These are phyloP conservation scores for Pythium aquatile DNA, from an alignment of 352 stramenopile genomes.

Conservation along the genomic window DNA sequence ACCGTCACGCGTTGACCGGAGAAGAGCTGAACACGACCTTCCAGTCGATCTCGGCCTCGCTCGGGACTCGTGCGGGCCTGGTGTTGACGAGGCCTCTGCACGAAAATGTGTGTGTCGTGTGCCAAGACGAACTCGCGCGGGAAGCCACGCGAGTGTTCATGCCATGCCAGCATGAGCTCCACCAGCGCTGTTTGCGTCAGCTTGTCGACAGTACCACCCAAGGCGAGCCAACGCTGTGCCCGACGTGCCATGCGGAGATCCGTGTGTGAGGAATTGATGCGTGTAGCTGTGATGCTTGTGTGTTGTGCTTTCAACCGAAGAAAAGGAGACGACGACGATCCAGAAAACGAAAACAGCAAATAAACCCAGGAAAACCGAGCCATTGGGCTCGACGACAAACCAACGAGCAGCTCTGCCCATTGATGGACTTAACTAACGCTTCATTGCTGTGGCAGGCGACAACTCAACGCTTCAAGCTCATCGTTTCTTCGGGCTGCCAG, in stretches of 20 bases:
- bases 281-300: background rate
- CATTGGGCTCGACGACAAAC: background rate
- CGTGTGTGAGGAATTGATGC: background rate
- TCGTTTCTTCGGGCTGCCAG: background rate
- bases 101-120: conserved; percentile 62
- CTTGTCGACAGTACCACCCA: conserved; percentile 8
- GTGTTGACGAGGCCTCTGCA: conserved; percentile 57
- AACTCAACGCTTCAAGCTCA: background rate
- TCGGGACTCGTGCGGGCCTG: conserved; percentile 56
- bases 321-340: background rate
- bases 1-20: conserved; percentile 56
- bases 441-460: background rate
- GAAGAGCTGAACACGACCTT: conserved; percentile 78
- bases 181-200: conserved; percentile 36
- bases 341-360: conserved; percentile 3
- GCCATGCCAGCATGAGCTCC: conserved; percentile 50
- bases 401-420: background rate
- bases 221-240: conserved; percentile 6
- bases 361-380: background rate
- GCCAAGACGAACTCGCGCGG: conserved; percentile 49
- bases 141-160: conserved; percentile 44
- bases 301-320: background rate
- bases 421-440: background rate
- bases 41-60: conserved; percentile 67
- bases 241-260: conserved; percentile 19